Percentiles rank a stretch among this genome's conserved stretches.
phyloP scores from a whole-genome alignment of 768 basidiomycete species.

The Amanita phalloides region DNA sequence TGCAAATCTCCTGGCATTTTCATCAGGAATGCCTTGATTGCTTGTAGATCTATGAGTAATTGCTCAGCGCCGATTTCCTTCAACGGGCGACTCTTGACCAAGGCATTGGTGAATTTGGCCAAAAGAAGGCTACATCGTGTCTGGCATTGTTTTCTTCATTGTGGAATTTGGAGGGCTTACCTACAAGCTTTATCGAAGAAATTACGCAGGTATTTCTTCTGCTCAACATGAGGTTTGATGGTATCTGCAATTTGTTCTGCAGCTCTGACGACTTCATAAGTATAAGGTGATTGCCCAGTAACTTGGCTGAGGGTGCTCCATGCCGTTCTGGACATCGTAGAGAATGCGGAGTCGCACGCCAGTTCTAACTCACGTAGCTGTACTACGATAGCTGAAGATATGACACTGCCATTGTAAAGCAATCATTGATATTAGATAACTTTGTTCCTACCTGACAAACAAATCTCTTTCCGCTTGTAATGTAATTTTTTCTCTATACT shows the following conservation, averaged over 20 bases:
- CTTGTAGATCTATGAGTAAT: slow-evolving; percentile 83
- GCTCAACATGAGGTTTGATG: slow-evolving; percentile 76
- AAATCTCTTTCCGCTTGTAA: slow-evolving; percentile 81
- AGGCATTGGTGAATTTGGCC: slow-evolving; percentile 77
- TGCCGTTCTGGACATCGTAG: slow-evolving; percentile 62
- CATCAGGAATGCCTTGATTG: slow-evolving; percentile 70
- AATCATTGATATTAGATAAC: neutral
- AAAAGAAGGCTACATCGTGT: slow-evolving; percentile 56
- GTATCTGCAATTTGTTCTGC: slow-evolving; percentile 69
- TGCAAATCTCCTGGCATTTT: slow-evolving; percentile 74
- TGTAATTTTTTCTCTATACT: slow-evolving; percentile 69
- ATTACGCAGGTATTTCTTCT: slow-evolving; percentile 91
- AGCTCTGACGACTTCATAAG: slow-evolving; percentile 63
- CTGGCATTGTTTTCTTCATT: neutral
- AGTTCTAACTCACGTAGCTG: slow-evolving; percentile 79
- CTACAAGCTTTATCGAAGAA: slow-evolving; percentile 90
- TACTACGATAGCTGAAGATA: slow-evolving; percentile 72
- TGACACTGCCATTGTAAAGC: slow-evolving; percentile 40
- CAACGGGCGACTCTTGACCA: slow-evolving; percentile 86
- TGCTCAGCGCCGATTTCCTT: slow-evolving; percentile 91
- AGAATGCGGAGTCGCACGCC: slow-evolving; percentile 72
- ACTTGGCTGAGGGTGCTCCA: slow-evolving; percentile 81
- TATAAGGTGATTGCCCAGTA: slow-evolving; percentile 76
- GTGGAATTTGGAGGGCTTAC: slow-evolving; percentile 27
- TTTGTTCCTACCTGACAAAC: slow-evolving; percentile 63